Evolutionary conservation across 371 early-diverging fungal genomes (phyloP), one percentile per base, ranked within the genome.

Genomic region (Mortierella sp.): DNA sequence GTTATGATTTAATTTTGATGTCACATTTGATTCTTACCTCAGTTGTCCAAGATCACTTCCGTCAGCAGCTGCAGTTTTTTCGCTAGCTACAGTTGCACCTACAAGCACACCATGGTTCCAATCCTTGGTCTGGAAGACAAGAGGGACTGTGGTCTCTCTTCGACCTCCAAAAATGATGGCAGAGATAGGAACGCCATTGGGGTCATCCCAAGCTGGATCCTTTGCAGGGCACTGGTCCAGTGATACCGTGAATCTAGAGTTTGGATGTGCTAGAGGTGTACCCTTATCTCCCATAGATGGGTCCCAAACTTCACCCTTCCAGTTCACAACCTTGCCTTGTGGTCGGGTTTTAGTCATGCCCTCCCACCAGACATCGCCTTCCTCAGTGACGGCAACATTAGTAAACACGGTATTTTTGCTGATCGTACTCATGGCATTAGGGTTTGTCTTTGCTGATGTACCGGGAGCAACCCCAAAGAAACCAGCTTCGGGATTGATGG

Each of bases 391-490:
- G 17, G 85, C 85, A n/a, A 85, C 85, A 40, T 85, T 85, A 2
- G 85, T 85, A 61, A 83, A 85, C 55, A 85, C 54, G 35, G 85
- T 66, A 55, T 85, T 75, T 42, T 69, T 69, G 29, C 69, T 56
- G 37, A 84, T 75, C n/a, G 85, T 79, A 22, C 60, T 66, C 78
- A 85, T 80, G 19, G 85, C 85, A 65, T 85, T 83, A 13, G 75
- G 81, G 59, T 85, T 85, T 26, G 85, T 83, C 47, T 84, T 76
- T 54, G 49, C 75, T 2, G 85, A 85, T 13, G 85, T 85, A 23
- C 85, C 85, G 31, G 85, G 85, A 2, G 85, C 85, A 26, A 85
- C 85, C n/a, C 85, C 85, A 72, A 85, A 85, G 83, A 85, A 85
- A 56, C 85, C 85, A 59, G 83, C 74, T 82, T 85, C 85, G 29